Evolutionary conservation across 768 basidiomycete species (phyloP), one percentile per base, ranked within the genome.

Genomic region (Suillus luteus): DNA sequence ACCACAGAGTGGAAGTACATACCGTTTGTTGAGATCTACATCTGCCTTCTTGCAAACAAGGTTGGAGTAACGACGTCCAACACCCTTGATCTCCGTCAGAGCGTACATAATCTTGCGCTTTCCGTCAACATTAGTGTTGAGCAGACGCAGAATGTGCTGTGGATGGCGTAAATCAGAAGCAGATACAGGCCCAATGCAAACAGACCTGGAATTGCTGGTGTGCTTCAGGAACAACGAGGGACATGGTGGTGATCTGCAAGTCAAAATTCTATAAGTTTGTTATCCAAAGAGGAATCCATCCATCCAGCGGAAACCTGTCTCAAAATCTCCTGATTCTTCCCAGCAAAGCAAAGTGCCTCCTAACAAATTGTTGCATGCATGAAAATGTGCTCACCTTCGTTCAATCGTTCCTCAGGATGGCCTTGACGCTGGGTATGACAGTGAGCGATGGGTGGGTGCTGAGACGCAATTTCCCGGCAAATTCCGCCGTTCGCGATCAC

Each of bases 1-100:
- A 57, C 52, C 52, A 43, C 17, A 38, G 38, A 22, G 48, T 27
- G 43, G 37, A n/a, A 6, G 22, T 31, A 78, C 90, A 65, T 73
- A 99, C 97, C 97, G 93, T 83, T 99, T 99, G 85, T 86, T 94
- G 66, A 99, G 87, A 75, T 99, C 96, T 48, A 99, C 94, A 82
- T 99, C 97, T 66, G 97, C 97, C 85, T 99, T 99, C 83, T 99
- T 99, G 89, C 97, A 99, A 71, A 99, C 96, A 73, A 99, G 81
- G 82, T 99, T 99, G 75, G 97, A 90, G 82, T 99, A 99, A 61
- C 97, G 92, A 68, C 97, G 91, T 73, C 97, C 97, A 65, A 99
- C 97, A 88, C 97, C 97, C 86, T 99, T 99, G 86, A 99, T 99
- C 84, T 99, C 97, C 55, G 97, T 99, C 83, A 99, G 78, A 73